A percentile compares a stretch with the other conserved stretches of the same genome.
phyloP scores from a whole-genome alignment of 495 filamentous ascomycete species.

The Lichina pygmaea region DNA sequence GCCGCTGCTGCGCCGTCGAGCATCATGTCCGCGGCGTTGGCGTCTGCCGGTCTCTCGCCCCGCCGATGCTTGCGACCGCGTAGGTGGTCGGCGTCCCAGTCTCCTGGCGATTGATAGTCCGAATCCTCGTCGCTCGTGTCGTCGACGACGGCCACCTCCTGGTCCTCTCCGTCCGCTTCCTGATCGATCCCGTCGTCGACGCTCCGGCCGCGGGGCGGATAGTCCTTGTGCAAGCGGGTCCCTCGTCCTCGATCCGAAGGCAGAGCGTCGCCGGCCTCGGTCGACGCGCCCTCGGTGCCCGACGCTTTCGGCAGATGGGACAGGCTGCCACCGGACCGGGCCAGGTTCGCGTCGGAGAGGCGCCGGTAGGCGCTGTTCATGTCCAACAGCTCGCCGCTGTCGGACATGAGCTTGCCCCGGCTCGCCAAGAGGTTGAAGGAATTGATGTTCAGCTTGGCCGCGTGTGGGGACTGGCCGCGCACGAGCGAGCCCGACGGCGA shows the following conservation, averaged over 20 bases:
- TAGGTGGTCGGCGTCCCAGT: constrained; percentile 22
- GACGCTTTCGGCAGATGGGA: constrained; percentile 17
- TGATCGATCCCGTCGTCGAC: constrained; percentile 26
- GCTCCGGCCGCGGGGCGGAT: constrained; percentile 13
- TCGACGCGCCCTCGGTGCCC: background rate
- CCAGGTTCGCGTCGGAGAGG: constrained; percentile 36
- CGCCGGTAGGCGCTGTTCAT: constrained; percentile 31
- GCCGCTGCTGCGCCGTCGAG: too few relatives aligned
- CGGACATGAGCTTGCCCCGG: constrained; percentile 16
- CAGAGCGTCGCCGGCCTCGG: background rate
- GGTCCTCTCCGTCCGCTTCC: constrained; percentile 1
- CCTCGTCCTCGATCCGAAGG: too few relatives aligned
- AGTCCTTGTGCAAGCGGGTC: background rate
- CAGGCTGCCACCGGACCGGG: constrained; percentile 25
- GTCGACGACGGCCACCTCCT: background rate
- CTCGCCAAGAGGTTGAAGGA: constrained; percentile 13
- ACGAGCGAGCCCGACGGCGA: constrained; percentile 28
- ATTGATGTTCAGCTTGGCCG: constrained; percentile 15
- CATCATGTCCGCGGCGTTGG: background rate
- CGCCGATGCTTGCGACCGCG: constrained; percentile 10
- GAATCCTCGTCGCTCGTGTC: constrained; percentile 2
- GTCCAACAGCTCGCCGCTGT: constrained; percentile 24
- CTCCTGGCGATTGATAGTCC: constrained; percentile 10
- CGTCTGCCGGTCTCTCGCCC: constrained; percentile 4
- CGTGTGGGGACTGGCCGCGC: constrained; percentile 31